Conservation (phyloP, 2,329 filamentous ascomycete species). For the Pseudocercospora vitis region DNA sequence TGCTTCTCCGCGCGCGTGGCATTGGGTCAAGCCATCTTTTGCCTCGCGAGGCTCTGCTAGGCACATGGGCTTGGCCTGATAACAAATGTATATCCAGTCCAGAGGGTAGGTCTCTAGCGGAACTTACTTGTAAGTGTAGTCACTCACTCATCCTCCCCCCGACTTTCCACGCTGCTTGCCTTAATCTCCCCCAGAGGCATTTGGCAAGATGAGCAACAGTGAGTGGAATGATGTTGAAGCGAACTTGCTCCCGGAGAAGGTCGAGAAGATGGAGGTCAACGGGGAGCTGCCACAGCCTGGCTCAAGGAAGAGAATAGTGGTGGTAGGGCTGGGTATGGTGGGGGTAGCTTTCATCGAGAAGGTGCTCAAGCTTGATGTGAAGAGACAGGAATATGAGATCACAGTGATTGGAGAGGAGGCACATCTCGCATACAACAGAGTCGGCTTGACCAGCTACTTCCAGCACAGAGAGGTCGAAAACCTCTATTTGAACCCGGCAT, state of each 20-base stretch:
- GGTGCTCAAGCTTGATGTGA: slow-evolving; percentile 77
- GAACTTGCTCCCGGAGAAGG: slow-evolving; percentile 47
- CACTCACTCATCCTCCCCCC: not conserved
- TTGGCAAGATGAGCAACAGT: slow-evolving; percentile 43
- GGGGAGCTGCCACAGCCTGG: slow-evolving; percentile 38
- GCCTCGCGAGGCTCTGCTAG: slow-evolving; percentile 10
- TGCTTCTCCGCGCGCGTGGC: slow-evolving; percentile 24
- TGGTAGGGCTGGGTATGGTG: slow-evolving; percentile 90
- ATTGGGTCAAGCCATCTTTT: slow-evolving; percentile 18
- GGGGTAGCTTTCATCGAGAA: slow-evolving; percentile 66
- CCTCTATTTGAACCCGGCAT: slow-evolving; percentile 79
- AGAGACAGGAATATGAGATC: slow-evolving; percentile 73
- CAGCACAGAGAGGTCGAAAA: slow-evolving; percentile 81
- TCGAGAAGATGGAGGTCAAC: slow-evolving; percentile 39
- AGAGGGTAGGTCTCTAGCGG: not conserved
- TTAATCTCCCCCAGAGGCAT: not conserved
- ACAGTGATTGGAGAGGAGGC: slow-evolving; percentile 85
- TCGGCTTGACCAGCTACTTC: slow-evolving; percentile 86
- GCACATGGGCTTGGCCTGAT: slow-evolving; percentile 20
- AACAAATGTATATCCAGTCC: slow-evolving; percentile 16
- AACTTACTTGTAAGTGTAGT: slow-evolving; percentile 11
- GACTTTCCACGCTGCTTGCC: not conserved
- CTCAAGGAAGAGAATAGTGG: slow-evolving; percentile 67
- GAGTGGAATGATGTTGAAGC: slow-evolving; percentile 50
- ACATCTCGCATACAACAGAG: slow-evolving; percentile 86